A percentile compares a stretch with the other conserved stretches of the same genome.
These are phyloP conservation scores for Beauveria sp. DNA, from an alignment of 2,329 filamentous ascomycete species.

Conservation along the genomic window DNA sequence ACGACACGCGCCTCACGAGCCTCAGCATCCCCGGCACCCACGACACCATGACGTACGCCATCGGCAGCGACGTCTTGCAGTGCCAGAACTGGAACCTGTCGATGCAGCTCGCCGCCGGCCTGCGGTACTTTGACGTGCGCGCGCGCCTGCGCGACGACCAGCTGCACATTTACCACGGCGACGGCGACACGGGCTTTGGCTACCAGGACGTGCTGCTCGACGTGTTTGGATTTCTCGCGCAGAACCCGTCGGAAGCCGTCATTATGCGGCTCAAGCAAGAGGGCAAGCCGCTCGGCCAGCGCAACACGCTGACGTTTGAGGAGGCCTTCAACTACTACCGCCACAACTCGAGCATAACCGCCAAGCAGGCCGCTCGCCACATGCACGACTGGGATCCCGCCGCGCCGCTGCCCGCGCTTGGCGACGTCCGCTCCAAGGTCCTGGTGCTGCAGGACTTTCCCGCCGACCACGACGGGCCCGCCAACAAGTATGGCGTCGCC, in stretches of 20 bases:
- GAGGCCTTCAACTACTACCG: constrained; percentile 36
- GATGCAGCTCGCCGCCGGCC: constrained; percentile 36
- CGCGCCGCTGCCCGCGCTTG: constrained; percentile 34
- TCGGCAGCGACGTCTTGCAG: constrained; percentile 28
- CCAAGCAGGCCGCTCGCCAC: constrained; percentile 26
- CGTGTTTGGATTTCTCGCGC: constrained; percentile 38
- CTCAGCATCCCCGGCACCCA: constrained; percentile 46
- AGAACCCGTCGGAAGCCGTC: constrained; percentile 37
- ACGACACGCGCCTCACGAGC: constrained; percentile 31
- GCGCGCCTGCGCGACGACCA: constrained; percentile 33
- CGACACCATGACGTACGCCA: constrained; percentile 43
- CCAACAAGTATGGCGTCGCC: constrained; percentile 31
- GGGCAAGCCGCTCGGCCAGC: constrained; percentile 26
- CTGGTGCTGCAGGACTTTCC: constrained; percentile 42
- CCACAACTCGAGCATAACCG: constrained; percentile 26
- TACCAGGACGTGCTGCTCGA: constrained; percentile 34
- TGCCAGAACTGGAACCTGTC: constrained; percentile 41
- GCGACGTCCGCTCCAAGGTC: constrained; percentile 36
- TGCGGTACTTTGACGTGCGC: constrained; percentile 44
- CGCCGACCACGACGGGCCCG: constrained; percentile 14
- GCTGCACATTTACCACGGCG: constrained; percentile 40
- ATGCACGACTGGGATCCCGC: constrained; percentile 26
- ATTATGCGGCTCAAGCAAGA: constrained; percentile 45
- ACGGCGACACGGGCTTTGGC: constrained; percentile 36
- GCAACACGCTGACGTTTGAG: constrained; percentile 34